Evolutionary conservation across 2,329 filamentous ascomycete genomes (phyloP), one percentile per base, ranked within the genome.

Genomic region (Fusarium nurragi): DNA sequence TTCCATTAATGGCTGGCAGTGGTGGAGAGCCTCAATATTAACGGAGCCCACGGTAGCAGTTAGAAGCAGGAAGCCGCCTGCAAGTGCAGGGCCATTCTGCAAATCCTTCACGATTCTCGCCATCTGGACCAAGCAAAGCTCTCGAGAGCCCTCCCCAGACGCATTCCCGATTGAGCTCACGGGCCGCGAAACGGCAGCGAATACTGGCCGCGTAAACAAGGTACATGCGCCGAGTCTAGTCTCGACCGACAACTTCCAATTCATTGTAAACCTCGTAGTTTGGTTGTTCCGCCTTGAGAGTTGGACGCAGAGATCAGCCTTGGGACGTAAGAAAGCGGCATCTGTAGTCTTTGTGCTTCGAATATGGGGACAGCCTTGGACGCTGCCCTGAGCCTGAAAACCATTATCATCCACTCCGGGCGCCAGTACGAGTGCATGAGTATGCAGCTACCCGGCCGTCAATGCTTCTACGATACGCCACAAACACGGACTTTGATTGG

Each of bases 361-460:
- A 50, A 53, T 56, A 52, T 48, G 41, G 40, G 40, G 50, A 54
- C 46, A 43, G 48, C 56, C 55, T 59, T 62, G 52, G 60, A 65
- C 60, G 62, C 59, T 62, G 53, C 51, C 49, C 66, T 67, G 61
- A 71, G 66, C 62, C 64, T 67, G 57, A 59, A 38, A 37, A 56
- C 43, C 47, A 54, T 52, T 53, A 51, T 49, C 54, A 60, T 61
- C 61, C 53, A 61, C 40, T 53, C 52, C 41, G 58, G 50, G 41
- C 43, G 51, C 57, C 57, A 56, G 63, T 53, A 55, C 65, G 59
- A 66, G 61, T 78, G 79, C 78, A 78, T 77, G 72, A 77, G 71
- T 71, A 79, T 84, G 81, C 81, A 82, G 72, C 74, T 76, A 83
- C 73, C 81, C 81, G 81, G 73, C 76, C 74, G 74, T 77, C 75